These are phyloP conservation scores for Alternaria consortialis DNA, from an alignment of 2,329 filamentous ascomycete genomes.

Conservation along the genomic window DNA sequence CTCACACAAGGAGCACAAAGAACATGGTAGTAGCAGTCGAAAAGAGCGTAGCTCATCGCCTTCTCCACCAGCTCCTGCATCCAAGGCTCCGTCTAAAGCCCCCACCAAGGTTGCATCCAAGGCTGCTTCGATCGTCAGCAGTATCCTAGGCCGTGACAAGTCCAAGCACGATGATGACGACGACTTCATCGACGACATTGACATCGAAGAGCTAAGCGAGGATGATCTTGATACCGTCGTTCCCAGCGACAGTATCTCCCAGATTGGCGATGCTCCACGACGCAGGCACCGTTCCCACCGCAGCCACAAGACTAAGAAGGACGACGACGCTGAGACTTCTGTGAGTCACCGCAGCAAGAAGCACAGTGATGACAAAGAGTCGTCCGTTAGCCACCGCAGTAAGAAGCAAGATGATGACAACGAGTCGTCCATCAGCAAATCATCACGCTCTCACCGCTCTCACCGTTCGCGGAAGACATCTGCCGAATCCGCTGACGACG, in stretches of 20 bases:
- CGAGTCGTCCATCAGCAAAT: conserved; percentile 38
- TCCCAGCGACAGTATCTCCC: conserved; percentile 60
- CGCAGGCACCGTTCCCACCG: conserved; percentile 40
- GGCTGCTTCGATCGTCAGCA: conserved; percentile 46
- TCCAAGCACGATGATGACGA: conserved; percentile 42
- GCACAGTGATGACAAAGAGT: conserved; percentile 18
- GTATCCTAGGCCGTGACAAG: conserved; percentile 48
- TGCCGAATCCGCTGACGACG: conserved; percentile 28
- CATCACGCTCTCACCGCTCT: conserved; percentile 39
- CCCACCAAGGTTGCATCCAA: conserved; percentile 35
- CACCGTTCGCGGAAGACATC: conserved; percentile 39
- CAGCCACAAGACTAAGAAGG: conserved; percentile 22
- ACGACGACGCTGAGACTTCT: conserved; percentile 23
- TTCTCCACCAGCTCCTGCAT: conserved; percentile 34
- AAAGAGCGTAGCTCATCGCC: conserved; percentile 33
- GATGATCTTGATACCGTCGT: conserved; percentile 56
- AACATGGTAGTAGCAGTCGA: conserved; percentile 25
- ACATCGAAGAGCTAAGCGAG: conserved; percentile 43
- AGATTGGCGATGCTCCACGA: conserved; percentile 44
- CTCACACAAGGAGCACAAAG: conserved; percentile 29
- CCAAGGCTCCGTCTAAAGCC: conserved; percentile 30
- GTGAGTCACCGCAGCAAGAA: conserved; percentile 32
- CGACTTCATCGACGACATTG: conserved; percentile 49
- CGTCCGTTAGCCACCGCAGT: background rate
- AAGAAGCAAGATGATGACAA: conserved; percentile 23